A percentile compares a stretch with the other conserved stretches of the same genome.
phyloP scores from a whole-genome alignment of 768 basidiomycete species.

The Tephrocybe rancida region DNA sequence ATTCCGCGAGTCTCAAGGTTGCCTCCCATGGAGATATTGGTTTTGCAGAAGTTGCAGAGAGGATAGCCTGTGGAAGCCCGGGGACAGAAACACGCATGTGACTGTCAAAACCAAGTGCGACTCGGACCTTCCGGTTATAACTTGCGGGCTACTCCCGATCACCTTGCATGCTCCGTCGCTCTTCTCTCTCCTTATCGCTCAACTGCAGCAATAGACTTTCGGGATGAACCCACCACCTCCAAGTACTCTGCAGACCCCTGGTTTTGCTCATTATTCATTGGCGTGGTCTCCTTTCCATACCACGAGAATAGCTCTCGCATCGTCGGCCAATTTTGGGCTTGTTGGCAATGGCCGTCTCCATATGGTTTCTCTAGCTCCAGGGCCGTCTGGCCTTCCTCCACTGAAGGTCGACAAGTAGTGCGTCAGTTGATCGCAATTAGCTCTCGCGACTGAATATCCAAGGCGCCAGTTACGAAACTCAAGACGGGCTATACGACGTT shows the following conservation, averaged over 20 bases:
- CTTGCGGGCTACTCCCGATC: slow-evolving; percentile 9
- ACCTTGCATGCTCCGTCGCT: slow-evolving; percentile 6
- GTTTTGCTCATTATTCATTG: slow-evolving; percentile 80
- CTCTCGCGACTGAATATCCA: slow-evolving; percentile 24
- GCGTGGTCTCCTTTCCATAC: slow-evolving; percentile 89
- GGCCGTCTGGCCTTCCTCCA: slow-evolving; percentile 42
- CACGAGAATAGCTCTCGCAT: slow-evolving; percentile 73
- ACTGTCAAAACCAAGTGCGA: slow-evolving; percentile 31
- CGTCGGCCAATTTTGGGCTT: slow-evolving; percentile 91
- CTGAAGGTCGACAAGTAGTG: slow-evolving; percentile 71
- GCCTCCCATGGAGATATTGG: slow-evolving; percentile 52
- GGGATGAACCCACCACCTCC: slow-evolving; percentile 40
- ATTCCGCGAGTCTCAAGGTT: slow-evolving; percentile 60
- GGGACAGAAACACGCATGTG: slow-evolving; percentile 83
- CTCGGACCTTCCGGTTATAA: slow-evolving; percentile 13
- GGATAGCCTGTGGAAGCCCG: slow-evolving; percentile 63
- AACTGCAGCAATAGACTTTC: background rate
- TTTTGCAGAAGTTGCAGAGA: slow-evolving; percentile 42
- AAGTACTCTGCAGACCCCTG: slow-evolving; percentile 68
- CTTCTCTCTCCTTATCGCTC: background rate
- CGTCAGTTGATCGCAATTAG: slow-evolving; percentile 29
- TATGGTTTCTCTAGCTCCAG: slow-evolving; percentile 54
- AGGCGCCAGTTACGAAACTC: slow-evolving; percentile 75
- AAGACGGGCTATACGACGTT: slow-evolving; percentile 87
- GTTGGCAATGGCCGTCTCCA: slow-evolving; percentile 94